Evolutionary conservation across 2,329 filamentous ascomycete genomes (phyloP), one percentile per base, ranked within the genome.

Genomic region (Atkinsonella hypoxylon): DNA sequence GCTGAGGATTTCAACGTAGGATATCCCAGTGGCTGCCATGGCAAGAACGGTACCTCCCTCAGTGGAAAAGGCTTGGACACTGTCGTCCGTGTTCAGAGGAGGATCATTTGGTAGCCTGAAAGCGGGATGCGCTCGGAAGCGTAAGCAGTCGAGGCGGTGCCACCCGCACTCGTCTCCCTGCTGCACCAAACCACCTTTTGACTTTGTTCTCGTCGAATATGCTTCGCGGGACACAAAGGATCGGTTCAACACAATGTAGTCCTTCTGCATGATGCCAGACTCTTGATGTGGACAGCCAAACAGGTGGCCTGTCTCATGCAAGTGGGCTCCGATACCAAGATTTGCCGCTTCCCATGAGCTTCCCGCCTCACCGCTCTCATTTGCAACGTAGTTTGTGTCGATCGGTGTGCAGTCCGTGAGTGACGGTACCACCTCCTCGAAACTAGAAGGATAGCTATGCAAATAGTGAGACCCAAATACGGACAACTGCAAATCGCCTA

Each of bases 281-380:
- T 93, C 88, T 62, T 94, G 89, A 62, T 94, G 87, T 10, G 89
- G 88, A 57, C 88, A 94, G 47, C 91, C 91, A 57, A 97, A 86
- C 20, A 95, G 68, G 68, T 95, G 91, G 3, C 91, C 91, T 0
- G 85, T 85, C 67, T 96, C 89, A 65, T 95, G 91, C 45, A 97
- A 68, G 66, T 97, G 91, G 10, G 89, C 90, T 8, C 91, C 91
- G 56, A 97, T 94, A 31, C 90, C 90, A 54, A 95, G 85, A 59
- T 91, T 95, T 26, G 88, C 89, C n/a, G 89, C 83, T 65, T 97
- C 91, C 91, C 91, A 97, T 45, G 83, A 93, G 62, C 87, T 95
- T 22, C 90, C 90, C 7, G 83, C 84, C 57, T 95, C 87, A 58
- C 86, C 85, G 64, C 82, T 88, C 63, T 95, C 88, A 60, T 96